phyloP scores from a whole-genome alignment of 1,284 basidiomycete species.

The Leucoagaricus sp. region DNA sequence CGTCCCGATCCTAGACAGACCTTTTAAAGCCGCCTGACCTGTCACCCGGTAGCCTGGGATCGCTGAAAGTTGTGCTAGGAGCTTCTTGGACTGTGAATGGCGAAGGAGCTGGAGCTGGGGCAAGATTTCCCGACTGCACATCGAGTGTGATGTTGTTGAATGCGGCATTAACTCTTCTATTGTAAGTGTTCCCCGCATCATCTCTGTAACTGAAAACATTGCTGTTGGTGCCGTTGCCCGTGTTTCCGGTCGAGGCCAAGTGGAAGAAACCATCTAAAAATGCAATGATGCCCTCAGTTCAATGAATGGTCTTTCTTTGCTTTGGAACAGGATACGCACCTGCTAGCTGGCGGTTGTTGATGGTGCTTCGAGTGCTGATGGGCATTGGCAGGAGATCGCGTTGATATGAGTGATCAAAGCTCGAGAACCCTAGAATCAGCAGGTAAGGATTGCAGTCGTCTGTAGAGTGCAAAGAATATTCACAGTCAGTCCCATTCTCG shows the following conservation, averaged over 20 bases:
- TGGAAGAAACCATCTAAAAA: constrained; percentile 56
- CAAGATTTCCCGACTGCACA: constrained; percentile 45
- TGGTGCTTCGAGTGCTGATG: constrained; percentile 58
- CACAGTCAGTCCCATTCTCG: constrained; percentile 51
- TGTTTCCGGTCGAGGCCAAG: constrained; percentile 47
- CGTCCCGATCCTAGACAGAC: not conserved
- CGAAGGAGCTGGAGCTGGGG: constrained; percentile 40
- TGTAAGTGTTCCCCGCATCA: constrained; percentile 60
- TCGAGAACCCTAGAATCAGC: constrained; percentile 25
- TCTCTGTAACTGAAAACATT: constrained; percentile 69
- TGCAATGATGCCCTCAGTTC: no score
- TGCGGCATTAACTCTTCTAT: constrained; percentile 58
- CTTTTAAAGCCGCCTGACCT: not conserved
- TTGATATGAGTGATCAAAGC: constrained; percentile 70
- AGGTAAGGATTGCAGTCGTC: not conserved
- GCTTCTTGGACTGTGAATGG: constrained; percentile 9
- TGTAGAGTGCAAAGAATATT: not conserved
- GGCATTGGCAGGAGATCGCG: constrained; percentile 58
- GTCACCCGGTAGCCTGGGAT: constrained; percentile 42
- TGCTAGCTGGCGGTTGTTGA: constrained; percentile 57
- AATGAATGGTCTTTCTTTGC: no score
- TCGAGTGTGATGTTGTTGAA: constrained; percentile 65
- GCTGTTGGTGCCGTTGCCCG: constrained; percentile 68
- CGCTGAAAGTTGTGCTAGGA: constrained; percentile 20
- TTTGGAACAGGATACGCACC: no score